A percentile compares a stretch with the other conserved stretches of the same genome.
Evolutionary conservation across 176 grass and related monocot species (phyloP).

Genomic region (Eleusine indica): DNA sequence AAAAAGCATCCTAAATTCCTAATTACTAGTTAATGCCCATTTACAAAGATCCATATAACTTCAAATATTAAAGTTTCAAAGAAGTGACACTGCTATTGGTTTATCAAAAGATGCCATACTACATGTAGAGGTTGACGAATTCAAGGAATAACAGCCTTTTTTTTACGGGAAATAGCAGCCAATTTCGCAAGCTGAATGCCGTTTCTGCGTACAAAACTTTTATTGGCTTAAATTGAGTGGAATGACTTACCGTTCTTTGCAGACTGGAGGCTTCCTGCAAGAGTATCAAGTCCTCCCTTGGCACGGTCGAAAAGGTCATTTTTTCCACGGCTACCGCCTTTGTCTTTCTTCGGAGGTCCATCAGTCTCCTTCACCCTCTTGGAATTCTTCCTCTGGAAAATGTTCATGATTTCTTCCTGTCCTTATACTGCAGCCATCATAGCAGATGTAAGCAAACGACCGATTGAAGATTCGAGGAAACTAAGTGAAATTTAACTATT

Average conservation of each 20-base stretch:
- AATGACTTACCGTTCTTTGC: constrained; percentile 41
- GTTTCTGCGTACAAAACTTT: constrained; percentile 8
- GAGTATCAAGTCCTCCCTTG: constrained; percentile 48
- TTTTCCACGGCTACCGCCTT: constrained; percentile 40
- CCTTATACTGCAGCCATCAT: constrained; percentile 34
- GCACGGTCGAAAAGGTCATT: constrained; percentile 42
- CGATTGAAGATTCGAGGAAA: constrained; percentile 1
- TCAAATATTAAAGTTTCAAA: constrained; percentile 13
- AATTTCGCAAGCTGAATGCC: background rate
- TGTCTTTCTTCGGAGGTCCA: constrained; percentile 39
- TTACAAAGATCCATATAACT: background rate
- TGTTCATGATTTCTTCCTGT: constrained; percentile 29
- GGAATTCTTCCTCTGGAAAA: constrained; percentile 59
- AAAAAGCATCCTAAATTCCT: background rate
- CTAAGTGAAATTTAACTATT: background rate
- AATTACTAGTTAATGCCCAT: background rate
- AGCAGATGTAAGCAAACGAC: constrained; percentile 15
- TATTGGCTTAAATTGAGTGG: background rate
- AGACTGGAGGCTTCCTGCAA: constrained; percentile 42
- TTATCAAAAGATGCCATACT: background rate
- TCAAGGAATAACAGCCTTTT: too few relatives aligned
- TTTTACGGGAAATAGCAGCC: background rate
- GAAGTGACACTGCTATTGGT: background rate
- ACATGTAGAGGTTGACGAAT: background rate
- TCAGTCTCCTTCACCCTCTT: constrained; percentile 52